A percentile compares a stretch with the other conserved stretches of the same genome.
These are phyloP conservation scores for Dichomitus squalens DNA, from an alignment of 1,284 basidiomycete genomes.

Conservation along the genomic window DNA sequence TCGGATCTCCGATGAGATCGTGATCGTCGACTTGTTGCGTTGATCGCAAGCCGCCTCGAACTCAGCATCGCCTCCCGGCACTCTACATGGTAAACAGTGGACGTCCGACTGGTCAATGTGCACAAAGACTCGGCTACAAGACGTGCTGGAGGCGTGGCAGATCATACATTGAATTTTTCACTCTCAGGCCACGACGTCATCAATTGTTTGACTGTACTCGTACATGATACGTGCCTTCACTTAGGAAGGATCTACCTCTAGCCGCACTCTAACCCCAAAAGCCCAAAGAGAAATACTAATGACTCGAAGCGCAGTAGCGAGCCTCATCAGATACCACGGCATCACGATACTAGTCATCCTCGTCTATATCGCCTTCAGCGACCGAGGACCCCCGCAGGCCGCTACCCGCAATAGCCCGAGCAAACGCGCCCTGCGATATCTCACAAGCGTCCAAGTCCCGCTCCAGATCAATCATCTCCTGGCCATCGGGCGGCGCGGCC, in stretches of 20 bases:
- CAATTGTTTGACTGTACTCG: neutral
- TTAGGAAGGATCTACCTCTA: conserved; percentile 1
- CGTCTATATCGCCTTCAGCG: conserved; percentile 35
- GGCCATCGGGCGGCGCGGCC: conserved; percentile 25
- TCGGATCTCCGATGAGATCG: conserved; percentile 21
- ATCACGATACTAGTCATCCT: conserved; percentile 21
- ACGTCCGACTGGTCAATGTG: no score
- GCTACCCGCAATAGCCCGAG: conserved; percentile 15
- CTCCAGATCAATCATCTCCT: conserved; percentile 35
- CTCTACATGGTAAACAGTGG: neutral
- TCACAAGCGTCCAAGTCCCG: conserved; percentile 37
- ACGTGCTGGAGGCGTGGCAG: no score
- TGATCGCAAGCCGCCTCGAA: conserved; percentile 11
- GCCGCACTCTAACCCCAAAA: neutral
- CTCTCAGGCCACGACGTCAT: neutral
- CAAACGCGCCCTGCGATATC: conserved; percentile 24
- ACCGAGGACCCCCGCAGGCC: conserved; percentile 13
- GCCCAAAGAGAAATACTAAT: neutral
- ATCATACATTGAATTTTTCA: no score
- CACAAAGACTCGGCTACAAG: no score
- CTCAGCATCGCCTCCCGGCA: conserved; percentile 2
- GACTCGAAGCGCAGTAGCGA: no score
- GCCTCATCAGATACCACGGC: neutral
- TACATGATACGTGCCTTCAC: neutral
- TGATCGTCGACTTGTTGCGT: conserved; percentile 14